Evolutionary conservation across 768 basidiomycete species (phyloP).

Genomic region (Tulasnella sp.): DNA sequence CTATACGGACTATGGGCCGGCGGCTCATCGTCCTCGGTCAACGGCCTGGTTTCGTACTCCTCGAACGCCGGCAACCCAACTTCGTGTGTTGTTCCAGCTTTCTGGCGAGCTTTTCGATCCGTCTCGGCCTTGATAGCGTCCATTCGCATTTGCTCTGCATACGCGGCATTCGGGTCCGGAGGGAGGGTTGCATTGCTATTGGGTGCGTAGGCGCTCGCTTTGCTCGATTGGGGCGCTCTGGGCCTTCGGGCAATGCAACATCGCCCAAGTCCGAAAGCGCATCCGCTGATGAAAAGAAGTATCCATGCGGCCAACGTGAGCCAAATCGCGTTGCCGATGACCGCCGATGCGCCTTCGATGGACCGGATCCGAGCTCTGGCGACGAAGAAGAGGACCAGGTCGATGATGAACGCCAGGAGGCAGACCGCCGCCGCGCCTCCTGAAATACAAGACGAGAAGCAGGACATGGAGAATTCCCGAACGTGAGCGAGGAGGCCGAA

Average conservation of each 20-base stretch:
- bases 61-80: slow-evolving; percentile 64
- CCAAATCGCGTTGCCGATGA: slow-evolving; percentile 86
- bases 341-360: slow-evolving; percentile 60
- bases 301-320: slow-evolving; percentile 78
- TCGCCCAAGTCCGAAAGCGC: slow-evolving; percentile 72
- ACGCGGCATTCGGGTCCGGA: slow-evolving; percentile 22
- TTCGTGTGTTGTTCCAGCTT: slow-evolving; percentile 33
- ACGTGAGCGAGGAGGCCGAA: slow-evolving; percentile 85
- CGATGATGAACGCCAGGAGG: slow-evolving; percentile 84
- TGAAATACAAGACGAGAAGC: slow-evolving; percentile 69
- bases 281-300: slow-evolving; percentile 81
- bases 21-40: slow-evolving; percentile 27
- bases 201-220: slow-evolving; percentile 18
- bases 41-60: slow-evolving; percentile 56
- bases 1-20: slow-evolving; percentile 24
- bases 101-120: slow-evolving; percentile 63
- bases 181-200: slow-evolving; percentile 2
- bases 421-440: slow-evolving; percentile 70
- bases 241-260: slow-evolving; percentile 62
- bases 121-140: slow-evolving; percentile 81
- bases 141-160: slow-evolving; percentile 59
- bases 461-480: slow-evolving; percentile 74
- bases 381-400: slow-evolving; percentile 82
- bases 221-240: slow-evolving; percentile 26
- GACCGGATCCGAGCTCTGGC: slow-evolving; percentile 73